Evolutionary conservation across 768 basidiomycete species (phyloP).

Genomic region (Kondoa malvinella): DNA sequence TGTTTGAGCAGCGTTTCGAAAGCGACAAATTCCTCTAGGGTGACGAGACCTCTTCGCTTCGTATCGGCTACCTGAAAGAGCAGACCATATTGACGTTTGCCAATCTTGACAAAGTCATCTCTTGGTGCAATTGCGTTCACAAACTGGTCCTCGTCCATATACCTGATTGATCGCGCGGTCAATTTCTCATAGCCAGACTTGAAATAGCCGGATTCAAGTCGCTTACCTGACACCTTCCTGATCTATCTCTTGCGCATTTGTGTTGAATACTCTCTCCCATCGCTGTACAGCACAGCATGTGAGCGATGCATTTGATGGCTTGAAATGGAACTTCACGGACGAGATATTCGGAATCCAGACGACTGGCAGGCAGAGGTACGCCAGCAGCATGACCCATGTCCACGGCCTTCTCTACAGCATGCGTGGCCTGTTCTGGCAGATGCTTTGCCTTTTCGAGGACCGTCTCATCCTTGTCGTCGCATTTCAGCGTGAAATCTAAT

Average conservation of each 20-base stretch:
- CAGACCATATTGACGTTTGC: constrained; percentile 70
- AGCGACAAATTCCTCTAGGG: constrained; percentile 90
- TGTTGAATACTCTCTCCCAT: neutral
- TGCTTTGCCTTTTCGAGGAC: neutral
- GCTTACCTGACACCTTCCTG: neutral
- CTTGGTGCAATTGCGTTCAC: constrained; percentile 86
- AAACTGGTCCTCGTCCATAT: constrained; percentile 69
- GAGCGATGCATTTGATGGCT: neutral
- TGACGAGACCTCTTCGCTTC: constrained; percentile 54
- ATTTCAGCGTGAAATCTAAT: too few relatives aligned
- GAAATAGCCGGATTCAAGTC: neutral
- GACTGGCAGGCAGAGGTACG: neutral
- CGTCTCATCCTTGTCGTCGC: too few relatives aligned
- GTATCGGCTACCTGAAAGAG: constrained; percentile 77
- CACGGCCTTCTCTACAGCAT: neutral
- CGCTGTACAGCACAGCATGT: neutral
- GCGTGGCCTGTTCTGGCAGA: neutral
- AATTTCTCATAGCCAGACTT: neutral
- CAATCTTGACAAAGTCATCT: constrained; percentile 68
- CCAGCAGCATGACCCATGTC: neutral
- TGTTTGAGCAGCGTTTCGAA: constrained; percentile 86
- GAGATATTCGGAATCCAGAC: neutral
- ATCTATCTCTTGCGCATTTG: constrained; percentile 7
- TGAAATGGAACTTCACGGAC: neutral
- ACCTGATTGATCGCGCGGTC: constrained; percentile 39